These are phyloP conservation scores for Populus pruinosa DNA, from an alignment of 345 rosid species.

Conservation along the genomic window DNA sequence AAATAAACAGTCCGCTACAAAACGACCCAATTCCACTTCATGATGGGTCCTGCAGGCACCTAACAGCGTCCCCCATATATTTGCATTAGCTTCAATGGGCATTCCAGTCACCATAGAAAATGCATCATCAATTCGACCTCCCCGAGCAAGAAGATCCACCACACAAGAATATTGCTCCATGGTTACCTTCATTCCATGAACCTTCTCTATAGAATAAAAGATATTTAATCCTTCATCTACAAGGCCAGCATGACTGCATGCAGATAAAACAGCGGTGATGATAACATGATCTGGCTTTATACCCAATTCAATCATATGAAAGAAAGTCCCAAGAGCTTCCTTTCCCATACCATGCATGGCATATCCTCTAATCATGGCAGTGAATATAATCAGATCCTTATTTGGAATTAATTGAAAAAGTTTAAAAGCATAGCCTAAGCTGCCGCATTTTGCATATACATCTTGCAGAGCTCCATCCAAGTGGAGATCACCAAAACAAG, in stretches of 20 bases:
- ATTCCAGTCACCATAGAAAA: slow-evolving; percentile 52
- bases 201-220: slow-evolving; percentile 49
- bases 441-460: slow-evolving; percentile 80
- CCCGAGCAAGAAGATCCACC: slow-evolving; percentile 88
- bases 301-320: slow-evolving; percentile 50
- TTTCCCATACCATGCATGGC: slow-evolving; percentile 84
- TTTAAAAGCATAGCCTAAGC: slow-evolving; percentile 47
- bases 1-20: slow-evolving; percentile 58
- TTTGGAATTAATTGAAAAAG: slow-evolving; percentile 47
- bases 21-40: slow-evolving; percentile 57
- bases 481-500: slow-evolving; percentile 49
- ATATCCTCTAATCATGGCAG: slow-evolving; percentile 73
- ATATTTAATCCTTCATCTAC: slow-evolving; percentile 63
- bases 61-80: slow-evolving; percentile 69
- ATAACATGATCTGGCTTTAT: slow-evolving; percentile 71
- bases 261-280: slow-evolving; percentile 69
- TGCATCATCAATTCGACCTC: slow-evolving; percentile 70
- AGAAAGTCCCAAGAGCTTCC: slow-evolving; percentile 66
- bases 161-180: slow-evolving; percentile 71
- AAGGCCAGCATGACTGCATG: slow-evolving; percentile 85
- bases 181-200: slow-evolving; percentile 54
- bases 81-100: slow-evolving; percentile 65
- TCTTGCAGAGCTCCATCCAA: slow-evolving; percentile 65
- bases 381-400: slow-evolving; percentile 71
- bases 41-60: slow-evolving; percentile 70